Base-by-base conservation (phyloP, 768 basidiomycete species). In the Hygrocybe coccinea region DNA sequence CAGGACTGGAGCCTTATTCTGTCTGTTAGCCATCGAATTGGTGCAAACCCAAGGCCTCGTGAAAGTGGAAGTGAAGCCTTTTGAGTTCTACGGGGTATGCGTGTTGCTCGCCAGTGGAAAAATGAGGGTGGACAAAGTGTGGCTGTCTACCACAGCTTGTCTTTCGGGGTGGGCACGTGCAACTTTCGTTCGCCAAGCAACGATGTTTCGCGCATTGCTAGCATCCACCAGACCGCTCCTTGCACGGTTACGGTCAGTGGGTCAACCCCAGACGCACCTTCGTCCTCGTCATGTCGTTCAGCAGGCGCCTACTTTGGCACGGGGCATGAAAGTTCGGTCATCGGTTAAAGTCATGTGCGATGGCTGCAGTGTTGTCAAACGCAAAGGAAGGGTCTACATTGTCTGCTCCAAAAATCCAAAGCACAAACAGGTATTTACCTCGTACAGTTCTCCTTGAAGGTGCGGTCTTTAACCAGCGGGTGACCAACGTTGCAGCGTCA, bases 271-370 rank as follows among this genome's bases (percentile, higher is more conserved):
- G 39, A 60, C 63, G 1, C 67, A 71, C 36, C 69, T 66, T 45
- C 74, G 71, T 56, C 65, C 67, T 9, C 65, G 59, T 25, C 68
- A 65, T 64, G 59, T 65, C 48, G 50, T 62, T 15, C 60, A 59
- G 8, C 60, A 62, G 54, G 56, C 67, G 39, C 76, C 50, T 41
- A 3, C 77, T 6, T 66, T 82, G 19, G 69, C 78, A n/a, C 74
- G 89, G 62, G 92, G 93, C 46, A 95, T 97, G 90, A 99, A 99
- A 77, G 94, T 98, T 56, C 84, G 95, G 59, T 88, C 91, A 21
- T 91, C 91, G 3, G 91, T 98, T 62, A 97, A 95, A 76, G 74
- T 83, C 52, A 89, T 95, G 84, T 99, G 95, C 71, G 92, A 94
- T 58, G 91, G 93, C 11, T 99, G 95, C 74, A 84, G 77, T 60